These are phyloP conservation scores for Umbilicus rupestris DNA, from an alignment of 164 flowering plant genomes.

Conservation along the genomic window DNA sequence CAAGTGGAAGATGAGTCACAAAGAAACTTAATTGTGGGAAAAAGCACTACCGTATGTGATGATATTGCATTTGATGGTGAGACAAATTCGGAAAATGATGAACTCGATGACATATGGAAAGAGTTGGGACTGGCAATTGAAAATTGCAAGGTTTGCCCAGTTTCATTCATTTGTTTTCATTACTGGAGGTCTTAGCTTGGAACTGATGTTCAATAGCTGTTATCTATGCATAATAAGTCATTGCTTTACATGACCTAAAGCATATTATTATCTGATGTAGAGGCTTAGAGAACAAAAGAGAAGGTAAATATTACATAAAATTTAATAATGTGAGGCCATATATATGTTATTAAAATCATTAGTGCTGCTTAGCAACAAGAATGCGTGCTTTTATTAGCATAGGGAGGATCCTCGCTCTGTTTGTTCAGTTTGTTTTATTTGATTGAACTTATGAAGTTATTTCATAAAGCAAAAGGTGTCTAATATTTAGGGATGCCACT, in stretches of 20 bases:
- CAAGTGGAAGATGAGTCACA: neutral
- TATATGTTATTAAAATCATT: neutral
- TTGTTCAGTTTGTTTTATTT: neutral
- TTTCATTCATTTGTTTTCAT: neutral
- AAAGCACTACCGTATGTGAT: slow-evolving; percentile 37
- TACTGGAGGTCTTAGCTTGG: neutral
- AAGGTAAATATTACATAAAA: neutral
- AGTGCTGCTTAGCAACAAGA: neutral
- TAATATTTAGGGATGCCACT: too few relatives aligned
- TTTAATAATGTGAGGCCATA: neutral
- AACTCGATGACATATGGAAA: slow-evolving; percentile 59
- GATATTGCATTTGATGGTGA: slow-evolving; percentile 14
- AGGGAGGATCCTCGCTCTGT: neutral
- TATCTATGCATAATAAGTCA: neutral
- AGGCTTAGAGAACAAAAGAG: neutral
- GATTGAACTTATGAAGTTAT: too few relatives aligned
- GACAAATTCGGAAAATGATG: slow-evolving; percentile 33
- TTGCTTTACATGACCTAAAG: neutral
- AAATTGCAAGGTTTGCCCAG: slow-evolving; percentile 53
- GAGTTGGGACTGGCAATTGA: slow-evolving; percentile 66
- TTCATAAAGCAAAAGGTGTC: too few relatives aligned
- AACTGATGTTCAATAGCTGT: neutral
- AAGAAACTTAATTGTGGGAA: slow-evolving; percentile 16
- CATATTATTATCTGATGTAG: neutral
- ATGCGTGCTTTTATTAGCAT: neutral